Evolutionary conservation across 257 asterid species (phyloP).

Genomic region (Mentha longifolia): DNA sequence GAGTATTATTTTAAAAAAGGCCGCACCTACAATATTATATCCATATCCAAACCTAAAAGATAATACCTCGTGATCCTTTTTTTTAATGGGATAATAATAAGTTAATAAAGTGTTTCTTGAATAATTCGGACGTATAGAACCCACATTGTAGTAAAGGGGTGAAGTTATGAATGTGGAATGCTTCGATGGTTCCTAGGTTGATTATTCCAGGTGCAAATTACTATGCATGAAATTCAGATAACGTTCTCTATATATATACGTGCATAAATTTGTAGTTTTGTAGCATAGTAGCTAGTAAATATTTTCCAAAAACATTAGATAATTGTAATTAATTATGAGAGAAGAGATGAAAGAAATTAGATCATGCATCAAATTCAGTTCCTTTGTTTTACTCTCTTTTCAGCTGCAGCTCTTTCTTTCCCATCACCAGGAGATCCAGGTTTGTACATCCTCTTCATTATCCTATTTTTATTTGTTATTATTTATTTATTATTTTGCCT

Average conservation of each 20-base stretch:
- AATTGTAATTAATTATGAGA: neutral
- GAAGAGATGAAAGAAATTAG: neutral
- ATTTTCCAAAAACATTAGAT: neutral
- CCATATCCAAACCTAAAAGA: too few relatives aligned
- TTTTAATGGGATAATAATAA: neutral
- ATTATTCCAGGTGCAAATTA: neutral
- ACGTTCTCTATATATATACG: neutral
- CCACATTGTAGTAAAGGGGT: neutral
- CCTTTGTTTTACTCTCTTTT: neutral
- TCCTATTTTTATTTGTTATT: too few relatives aligned
- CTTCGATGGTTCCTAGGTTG: neutral
- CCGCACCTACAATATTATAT: too few relatives aligned
- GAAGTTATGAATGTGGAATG: neutral
- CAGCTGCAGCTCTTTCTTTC: neutral
- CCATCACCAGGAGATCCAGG: constrained; percentile 25
- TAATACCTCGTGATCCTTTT: too few relatives aligned
- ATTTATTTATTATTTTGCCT: too few relatives aligned
- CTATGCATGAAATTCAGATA: neutral
- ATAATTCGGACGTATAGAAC: neutral
- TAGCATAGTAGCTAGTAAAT: too few relatives aligned
- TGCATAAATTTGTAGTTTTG: constrained; percentile 2
- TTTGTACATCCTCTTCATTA: neutral
- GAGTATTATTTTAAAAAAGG: too few relatives aligned
- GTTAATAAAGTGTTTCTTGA: neutral
- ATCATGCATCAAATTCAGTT: neutral